phyloP scores from a whole-genome alignment of 2,329 filamentous ascomycete species.

The Fulvia fulva region DNA sequence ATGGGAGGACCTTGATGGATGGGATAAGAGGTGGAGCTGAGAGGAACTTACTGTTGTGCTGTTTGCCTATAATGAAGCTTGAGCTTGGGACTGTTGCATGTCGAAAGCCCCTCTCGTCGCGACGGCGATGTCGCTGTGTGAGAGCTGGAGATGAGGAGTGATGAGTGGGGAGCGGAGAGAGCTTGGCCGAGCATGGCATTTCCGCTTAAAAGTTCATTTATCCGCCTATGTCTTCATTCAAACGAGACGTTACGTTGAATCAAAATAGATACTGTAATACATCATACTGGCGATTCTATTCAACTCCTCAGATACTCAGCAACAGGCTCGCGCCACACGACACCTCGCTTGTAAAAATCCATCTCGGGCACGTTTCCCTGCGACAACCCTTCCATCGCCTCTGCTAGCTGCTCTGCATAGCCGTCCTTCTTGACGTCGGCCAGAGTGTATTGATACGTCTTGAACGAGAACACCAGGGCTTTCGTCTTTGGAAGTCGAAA shows the following conservation, averaged over 20 bases:
- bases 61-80: background rate
- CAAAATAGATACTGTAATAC: no score
- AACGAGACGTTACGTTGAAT: no score
- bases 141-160: slow-evolving; percentile 6
- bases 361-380: slow-evolving; percentile 56
- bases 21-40: slow-evolving; percentile 3
- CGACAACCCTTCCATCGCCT: slow-evolving; percentile 57
- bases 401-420: slow-evolving; percentile 49
- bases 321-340: slow-evolving; percentile 55
- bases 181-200: slow-evolving; percentile 4
- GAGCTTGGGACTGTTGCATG: background rate
- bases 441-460: slow-evolving; percentile 59
- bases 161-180: slow-evolving; percentile 6
- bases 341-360: slow-evolving; percentile 55
- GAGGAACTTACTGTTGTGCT: slow-evolving; percentile 4
- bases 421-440: slow-evolving; percentile 55
- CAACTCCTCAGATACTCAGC: slow-evolving; percentile 44
- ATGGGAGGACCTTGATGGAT: slow-evolving; percentile 10
- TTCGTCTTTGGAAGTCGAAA: slow-evolving; percentile 53
- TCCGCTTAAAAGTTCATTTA: background rate
- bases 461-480: slow-evolving; percentile 58
- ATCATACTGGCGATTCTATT: no score
- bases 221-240: background rate
- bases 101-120: slow-evolving; percentile 5
- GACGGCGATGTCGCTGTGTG: slow-evolving; percentile 6